Conservation (phyloP, 192 early-diverging fungal species). For the Backusella sp. region DNA sequence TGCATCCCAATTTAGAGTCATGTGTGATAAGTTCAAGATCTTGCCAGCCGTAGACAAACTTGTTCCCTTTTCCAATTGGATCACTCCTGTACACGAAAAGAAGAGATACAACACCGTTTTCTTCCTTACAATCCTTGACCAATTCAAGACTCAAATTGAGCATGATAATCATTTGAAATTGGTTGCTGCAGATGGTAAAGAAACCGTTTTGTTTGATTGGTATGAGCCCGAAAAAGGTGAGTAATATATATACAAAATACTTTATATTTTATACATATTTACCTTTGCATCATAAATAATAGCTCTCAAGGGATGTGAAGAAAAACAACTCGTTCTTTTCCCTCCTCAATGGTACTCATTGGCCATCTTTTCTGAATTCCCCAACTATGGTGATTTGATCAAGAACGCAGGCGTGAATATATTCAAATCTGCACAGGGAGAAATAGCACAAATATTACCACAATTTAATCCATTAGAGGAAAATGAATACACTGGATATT, state of each 20-base stretch:
- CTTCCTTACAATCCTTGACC: constrained; percentile 56
- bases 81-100: constrained; percentile 56
- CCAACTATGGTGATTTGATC: constrained; percentile 8
- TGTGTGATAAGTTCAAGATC: constrained; percentile 46
- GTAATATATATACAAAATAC: not conserved
- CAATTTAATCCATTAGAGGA: constrained; percentile 6
- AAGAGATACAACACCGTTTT: constrained; percentile 68
- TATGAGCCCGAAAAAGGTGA: constrained; percentile 57
- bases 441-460: constrained; percentile 18
- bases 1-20: constrained; percentile 45
- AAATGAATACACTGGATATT: constrained; percentile 12
- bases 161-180: constrained; percentile 24
- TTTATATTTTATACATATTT: not conserved
- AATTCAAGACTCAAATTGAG: constrained; percentile 24
- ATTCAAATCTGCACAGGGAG: constrained; percentile 13
- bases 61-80: constrained; percentile 64
- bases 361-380: not conserved
- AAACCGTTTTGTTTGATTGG: constrained; percentile 67
- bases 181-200: constrained; percentile 53
- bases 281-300: not conserved
- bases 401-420: constrained; percentile 19
- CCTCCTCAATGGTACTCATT: constrained; percentile 40
- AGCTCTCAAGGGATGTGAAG: constrained; percentile 15
- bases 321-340: constrained; percentile 23
- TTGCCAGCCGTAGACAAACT: constrained; percentile 47